These are phyloP conservation scores for Linnemannia hyalina DNA, from an alignment of 192 early-diverging fungal genomes.

Conservation along the genomic window DNA sequence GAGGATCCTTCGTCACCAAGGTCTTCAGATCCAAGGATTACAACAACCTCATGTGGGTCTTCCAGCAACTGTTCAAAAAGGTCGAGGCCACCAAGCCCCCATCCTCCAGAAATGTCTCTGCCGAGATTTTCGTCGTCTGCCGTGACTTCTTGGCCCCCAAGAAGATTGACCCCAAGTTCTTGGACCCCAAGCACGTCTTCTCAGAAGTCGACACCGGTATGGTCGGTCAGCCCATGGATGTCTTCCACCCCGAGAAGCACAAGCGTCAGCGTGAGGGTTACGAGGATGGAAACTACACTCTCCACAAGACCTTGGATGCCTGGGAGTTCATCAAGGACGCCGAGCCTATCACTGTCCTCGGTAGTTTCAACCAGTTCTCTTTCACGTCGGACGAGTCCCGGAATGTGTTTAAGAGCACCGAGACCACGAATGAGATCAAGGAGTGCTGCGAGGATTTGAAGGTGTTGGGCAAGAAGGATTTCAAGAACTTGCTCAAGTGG, in stretches of 20 bases:
- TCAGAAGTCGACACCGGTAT: constrained; percentile 86
- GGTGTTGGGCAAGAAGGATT: constrained; percentile 94
- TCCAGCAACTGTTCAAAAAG: constrained; percentile 95
- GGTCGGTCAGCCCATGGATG: constrained; percentile 67
- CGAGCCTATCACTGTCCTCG: constrained; percentile 87
- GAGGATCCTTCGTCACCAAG: constrained; percentile 96
- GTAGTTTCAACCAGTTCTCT: constrained; percentile 77
- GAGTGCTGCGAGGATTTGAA: constrained; percentile 88
- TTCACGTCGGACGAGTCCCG: constrained; percentile 82
- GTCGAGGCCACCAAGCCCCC: constrained; percentile 99
- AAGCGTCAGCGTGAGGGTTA: constrained; percentile 95
- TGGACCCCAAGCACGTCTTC: constrained; percentile 96
- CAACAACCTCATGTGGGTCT: constrained; percentile 98
- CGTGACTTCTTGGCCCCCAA: constrained; percentile 92
- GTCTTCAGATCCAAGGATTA: constrained; percentile 99
- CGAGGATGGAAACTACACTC: constrained; percentile 94
- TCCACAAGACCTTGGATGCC: constrained; percentile 80
- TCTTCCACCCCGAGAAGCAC: constrained; percentile 95
- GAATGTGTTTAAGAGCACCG: constrained; percentile 57
- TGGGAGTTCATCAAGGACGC: constrained; percentile 84
- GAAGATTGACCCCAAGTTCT: constrained; percentile 93
- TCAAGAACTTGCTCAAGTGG: constrained; percentile 93
- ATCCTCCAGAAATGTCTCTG: constrained; percentile 97
- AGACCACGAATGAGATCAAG: constrained; percentile 87
- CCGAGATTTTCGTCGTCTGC: constrained; percentile 99